A percentile compares a stretch with the other conserved stretches of the same genome.
These are phyloP conservation scores for Nitzschia palea DNA, from an alignment of 108 stramenopile species.

Conservation along the genomic window DNA sequence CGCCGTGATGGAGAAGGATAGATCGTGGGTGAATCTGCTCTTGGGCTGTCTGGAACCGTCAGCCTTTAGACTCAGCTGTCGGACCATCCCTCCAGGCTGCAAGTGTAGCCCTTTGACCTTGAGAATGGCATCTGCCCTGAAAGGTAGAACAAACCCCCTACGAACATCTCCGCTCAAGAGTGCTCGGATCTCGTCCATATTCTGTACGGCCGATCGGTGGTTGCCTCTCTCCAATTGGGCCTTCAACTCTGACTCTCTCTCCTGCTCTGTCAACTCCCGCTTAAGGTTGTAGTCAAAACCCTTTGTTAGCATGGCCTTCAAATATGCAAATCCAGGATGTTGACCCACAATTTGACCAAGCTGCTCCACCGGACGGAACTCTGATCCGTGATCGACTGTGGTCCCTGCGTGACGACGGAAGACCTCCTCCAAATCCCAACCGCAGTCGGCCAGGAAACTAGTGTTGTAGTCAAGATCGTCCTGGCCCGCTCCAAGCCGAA, in stretches of 20 bases:
- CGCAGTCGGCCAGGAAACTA: not conserved
- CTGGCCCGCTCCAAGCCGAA: no score
- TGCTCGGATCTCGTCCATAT: not conserved
- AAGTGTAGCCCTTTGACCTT: not conserved
- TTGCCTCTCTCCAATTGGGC: not conserved
- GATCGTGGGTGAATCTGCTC: not conserved
- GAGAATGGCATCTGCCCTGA: not conserved
- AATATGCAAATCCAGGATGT: not conserved
- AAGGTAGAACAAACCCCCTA: not conserved
- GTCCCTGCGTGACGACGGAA: not conserved
- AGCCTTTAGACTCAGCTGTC: not conserved
- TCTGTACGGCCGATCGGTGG: not conserved
- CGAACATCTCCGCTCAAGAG: not conserved
- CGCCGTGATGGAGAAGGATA: not conserved
- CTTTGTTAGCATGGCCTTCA: not conserved
- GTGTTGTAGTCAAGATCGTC: no score
- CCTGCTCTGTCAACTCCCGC: not conserved
- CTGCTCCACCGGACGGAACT: not conserved
- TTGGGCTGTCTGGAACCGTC: not conserved
- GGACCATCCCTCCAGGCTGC: not conserved
- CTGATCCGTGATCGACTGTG: not conserved
- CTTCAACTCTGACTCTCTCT: not conserved
- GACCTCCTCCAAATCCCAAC: not conserved
- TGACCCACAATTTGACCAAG: not conserved
- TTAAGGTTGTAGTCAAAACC: not conserved